These are phyloP conservation scores for Kuraishia cidri DNA, from an alignment of 805 yeast genomes.

Conservation along the genomic window DNA sequence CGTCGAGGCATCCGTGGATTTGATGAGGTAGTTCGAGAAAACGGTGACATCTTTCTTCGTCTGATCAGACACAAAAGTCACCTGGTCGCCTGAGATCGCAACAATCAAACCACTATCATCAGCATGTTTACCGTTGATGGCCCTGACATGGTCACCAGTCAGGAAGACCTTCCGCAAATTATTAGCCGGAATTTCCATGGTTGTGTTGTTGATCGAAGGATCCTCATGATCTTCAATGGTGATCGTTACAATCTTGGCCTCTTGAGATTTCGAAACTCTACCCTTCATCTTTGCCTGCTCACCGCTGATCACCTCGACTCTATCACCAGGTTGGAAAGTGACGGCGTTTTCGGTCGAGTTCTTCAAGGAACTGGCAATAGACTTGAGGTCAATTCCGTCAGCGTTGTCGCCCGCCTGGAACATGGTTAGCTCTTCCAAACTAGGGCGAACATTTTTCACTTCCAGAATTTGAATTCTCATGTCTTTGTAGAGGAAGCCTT, in stretches of 20 bases:
- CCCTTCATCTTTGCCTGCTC: constrained; percentile 91
- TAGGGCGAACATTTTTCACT: constrained; percentile 74
- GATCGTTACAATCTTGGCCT: constrained; percentile 43
- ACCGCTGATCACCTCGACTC: constrained; percentile 85
- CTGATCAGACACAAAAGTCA: constrained; percentile 83
- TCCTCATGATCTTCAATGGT: constrained; percentile 48
- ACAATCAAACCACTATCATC: constrained; percentile 96
- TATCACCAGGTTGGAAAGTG: constrained; percentile 85
- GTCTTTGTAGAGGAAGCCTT: constrained; percentile 83
- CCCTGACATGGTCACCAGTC: constrained; percentile 93
- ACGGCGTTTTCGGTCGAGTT: constrained; percentile 45
- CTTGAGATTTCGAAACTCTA: constrained; percentile 58
- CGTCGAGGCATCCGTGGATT: constrained; percentile 78
- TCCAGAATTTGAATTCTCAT: constrained; percentile 76
- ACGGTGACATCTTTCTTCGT: constrained; percentile 85
- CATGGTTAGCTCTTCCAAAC: constrained; percentile 78
- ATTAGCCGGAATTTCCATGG: constrained; percentile 67
- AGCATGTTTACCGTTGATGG: constrained; percentile 80
- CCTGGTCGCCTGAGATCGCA: constrained; percentile 72
- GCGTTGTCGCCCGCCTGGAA: constrained; percentile 70
- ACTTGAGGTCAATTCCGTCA: constrained; percentile 81
- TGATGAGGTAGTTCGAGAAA: constrained; percentile 83
- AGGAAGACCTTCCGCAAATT: constrained; percentile 79
- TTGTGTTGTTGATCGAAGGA: constrained; percentile 40
- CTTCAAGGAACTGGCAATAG: constrained; percentile 81